Conservation (phyloP, 495 filamentous ascomycete species). For the Penicillium fimorum region DNA sequence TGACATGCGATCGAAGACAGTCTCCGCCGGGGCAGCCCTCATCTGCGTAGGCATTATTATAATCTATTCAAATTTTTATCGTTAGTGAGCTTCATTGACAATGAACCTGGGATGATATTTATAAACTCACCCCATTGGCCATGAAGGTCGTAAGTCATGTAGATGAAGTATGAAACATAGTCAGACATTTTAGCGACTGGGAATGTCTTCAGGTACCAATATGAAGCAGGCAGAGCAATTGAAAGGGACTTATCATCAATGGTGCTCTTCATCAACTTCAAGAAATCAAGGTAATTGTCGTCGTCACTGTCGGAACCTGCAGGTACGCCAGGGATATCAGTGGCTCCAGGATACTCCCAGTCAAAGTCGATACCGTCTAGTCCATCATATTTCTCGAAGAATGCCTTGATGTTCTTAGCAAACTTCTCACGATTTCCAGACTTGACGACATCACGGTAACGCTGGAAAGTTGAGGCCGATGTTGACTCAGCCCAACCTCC, state of each 20-base stretch:
- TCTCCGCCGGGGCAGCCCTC: constrained; percentile 35
- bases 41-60: constrained; percentile 13
- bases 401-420: constrained; percentile 33
- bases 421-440: constrained; percentile 36
- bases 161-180: constrained; percentile 34
- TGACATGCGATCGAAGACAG: constrained; percentile 34
- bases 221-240: constrained; percentile 27
- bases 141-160: constrained; percentile 41
- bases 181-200: constrained; percentile 24
- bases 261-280: constrained; percentile 15
- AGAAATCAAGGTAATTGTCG: constrained; percentile 31
- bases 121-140: constrained; percentile 31
- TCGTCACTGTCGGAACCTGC: constrained; percentile 25
- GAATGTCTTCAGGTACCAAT: constrained; percentile 35
- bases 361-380: constrained; percentile 45
- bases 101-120: too few species aligned
- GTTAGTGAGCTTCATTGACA: too few species aligned
- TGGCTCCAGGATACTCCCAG: constrained; percentile 41
- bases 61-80: too few species aligned
- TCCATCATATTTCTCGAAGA: constrained; percentile 27
- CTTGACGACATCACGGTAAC: constrained; percentile 23
- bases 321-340: constrained; percentile 42
- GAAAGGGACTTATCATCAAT: constrained; percentile 10
- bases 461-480: constrained; percentile 28
- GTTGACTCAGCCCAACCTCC: constrained; percentile 51